Evolutionary conservation across 2,329 filamentous ascomycete genomes (phyloP).

Genomic region (Penicillium expansum): DNA sequence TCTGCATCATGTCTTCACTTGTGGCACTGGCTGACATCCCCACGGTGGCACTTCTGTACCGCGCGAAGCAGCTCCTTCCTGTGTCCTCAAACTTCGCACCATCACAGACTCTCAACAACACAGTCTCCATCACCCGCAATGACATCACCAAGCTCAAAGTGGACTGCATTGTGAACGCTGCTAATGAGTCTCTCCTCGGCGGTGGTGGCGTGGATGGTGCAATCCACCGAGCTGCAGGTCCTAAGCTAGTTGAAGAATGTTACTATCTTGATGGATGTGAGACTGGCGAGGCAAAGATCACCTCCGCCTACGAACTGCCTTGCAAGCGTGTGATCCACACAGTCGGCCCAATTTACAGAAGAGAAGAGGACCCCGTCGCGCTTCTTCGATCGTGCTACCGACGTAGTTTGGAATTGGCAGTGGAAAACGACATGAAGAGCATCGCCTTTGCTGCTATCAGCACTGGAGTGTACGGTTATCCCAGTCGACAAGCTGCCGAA

Average conservation of each 20-base stretch:
- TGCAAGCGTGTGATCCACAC: conserved; percentile 81
- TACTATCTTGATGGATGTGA: conserved; percentile 66
- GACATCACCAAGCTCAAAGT: conserved; percentile 79
- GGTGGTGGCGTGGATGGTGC: conserved; percentile 90
- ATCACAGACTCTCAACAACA: conserved; percentile 50
- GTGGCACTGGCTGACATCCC: conserved; percentile 38
- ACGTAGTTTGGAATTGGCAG: conserved; percentile 69
- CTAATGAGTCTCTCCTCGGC: conserved; percentile 73
- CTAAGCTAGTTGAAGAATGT: conserved; percentile 67
- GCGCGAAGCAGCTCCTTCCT: conserved; percentile 49
- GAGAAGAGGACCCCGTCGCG: conserved; percentile 28
- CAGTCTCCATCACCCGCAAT: conserved; percentile 65
- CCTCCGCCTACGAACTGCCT: conserved; percentile 71
- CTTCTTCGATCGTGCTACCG: conserved; percentile 66
- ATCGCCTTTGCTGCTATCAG: conserved; percentile 83
- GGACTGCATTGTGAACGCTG: conserved; percentile 90
- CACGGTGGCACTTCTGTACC: conserved; percentile 61
- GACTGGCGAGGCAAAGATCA: conserved; percentile 81
- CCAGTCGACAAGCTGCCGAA: conserved; percentile 67
- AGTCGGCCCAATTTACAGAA: conserved; percentile 75
- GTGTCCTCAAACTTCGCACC: conserved; percentile 33
- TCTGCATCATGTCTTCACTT: conserved; percentile 21
- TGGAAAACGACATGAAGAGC: conserved; percentile 61
- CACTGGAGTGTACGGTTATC: conserved; percentile 88
- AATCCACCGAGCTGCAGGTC: conserved; percentile 81